Percentiles rank a stretch among this genome's conserved stretches.
phyloP scores from a whole-genome alignment of 2,329 filamentous ascomycete genomes.

The Clonostachys byssicola region DNA sequence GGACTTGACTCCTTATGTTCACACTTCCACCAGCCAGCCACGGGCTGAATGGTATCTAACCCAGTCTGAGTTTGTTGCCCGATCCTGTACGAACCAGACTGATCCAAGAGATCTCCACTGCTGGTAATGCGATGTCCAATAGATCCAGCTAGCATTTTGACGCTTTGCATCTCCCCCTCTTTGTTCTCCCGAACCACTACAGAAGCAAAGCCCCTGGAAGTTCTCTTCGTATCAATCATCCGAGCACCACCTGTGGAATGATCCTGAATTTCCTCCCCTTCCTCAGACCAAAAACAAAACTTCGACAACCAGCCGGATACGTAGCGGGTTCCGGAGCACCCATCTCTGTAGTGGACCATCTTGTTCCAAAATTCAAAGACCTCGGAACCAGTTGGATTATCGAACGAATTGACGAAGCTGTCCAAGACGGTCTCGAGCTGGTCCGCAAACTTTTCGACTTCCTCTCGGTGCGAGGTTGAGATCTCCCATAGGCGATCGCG shows the following conservation, averaged over 20 bases:
- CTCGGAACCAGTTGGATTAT: conserved; percentile 12
- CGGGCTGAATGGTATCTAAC: not conserved
- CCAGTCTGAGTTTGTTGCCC: not conserved
- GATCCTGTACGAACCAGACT: not conserved
- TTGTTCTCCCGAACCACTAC: not conserved
- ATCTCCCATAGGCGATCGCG: conserved; percentile 24
- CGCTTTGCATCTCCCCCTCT: not conserved
- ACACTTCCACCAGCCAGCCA: not conserved
- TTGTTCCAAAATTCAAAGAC: conserved; percentile 29
- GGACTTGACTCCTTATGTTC: not conserved
- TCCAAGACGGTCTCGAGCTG: conserved; percentile 30
- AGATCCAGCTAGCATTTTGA: not conserved
- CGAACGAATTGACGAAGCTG: conserved; percentile 29
- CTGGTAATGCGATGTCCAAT: not conserved
- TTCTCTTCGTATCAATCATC: not conserved
- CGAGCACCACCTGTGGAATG: no score
- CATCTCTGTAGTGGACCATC: conserved; percentile 4
- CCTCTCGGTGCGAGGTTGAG: conserved; percentile 3
- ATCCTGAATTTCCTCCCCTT: not conserved
- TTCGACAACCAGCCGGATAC: not conserved
- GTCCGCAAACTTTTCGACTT: conserved; percentile 22
- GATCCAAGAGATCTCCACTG: not conserved
- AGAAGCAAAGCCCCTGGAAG: not conserved
- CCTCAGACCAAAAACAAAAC: not conserved
- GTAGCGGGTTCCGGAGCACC: not conserved